A percentile compares a stretch with the other conserved stretches of the same genome.
These are phyloP conservation scores for Epichloe amarillans DNA, from an alignment of 2,329 filamentous ascomycete genomes.

Conservation along the genomic window DNA sequence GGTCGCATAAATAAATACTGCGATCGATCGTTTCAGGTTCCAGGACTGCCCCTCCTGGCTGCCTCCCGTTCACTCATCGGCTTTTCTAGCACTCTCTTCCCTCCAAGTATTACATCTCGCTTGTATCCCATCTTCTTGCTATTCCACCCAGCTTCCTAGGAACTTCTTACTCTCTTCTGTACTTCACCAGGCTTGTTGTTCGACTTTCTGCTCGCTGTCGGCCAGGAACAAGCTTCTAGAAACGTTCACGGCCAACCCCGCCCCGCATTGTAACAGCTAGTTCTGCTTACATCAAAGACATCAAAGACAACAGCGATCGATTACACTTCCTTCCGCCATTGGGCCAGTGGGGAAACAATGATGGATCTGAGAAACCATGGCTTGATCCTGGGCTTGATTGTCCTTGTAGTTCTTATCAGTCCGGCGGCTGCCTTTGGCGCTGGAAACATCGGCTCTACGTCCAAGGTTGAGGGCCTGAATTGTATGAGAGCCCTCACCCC, in stretches of 20 bases:
- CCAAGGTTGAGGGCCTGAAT: slow-evolving; percentile 72
- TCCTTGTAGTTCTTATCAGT: slow-evolving; percentile 53
- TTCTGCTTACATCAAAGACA: not conserved
- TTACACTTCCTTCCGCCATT: not conserved
- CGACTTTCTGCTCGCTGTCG: not conserved
- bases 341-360: slow-evolving; percentile 23
- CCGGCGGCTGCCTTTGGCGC: slow-evolving; percentile 71
- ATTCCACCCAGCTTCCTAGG: too few species aligned
- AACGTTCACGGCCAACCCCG: too few species aligned
- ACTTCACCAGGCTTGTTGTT: not conserved
- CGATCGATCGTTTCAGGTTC: too few species aligned
- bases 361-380: slow-evolving; percentile 33
- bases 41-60: slow-evolving; percentile 1
- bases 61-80: not conserved
- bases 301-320: not conserved
- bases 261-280: not conserved
- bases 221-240: not conserved
- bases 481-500: slow-evolving; percentile 33
- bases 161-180: not conserved
- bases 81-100: not conserved
- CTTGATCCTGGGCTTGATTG: slow-evolving; percentile 39
- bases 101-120: not conserved
- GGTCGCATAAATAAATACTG: too few species aligned
- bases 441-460: slow-evolving; percentile 73
- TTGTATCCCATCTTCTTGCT: not conserved